A percentile compares a stretch with the other conserved stretches of the same genome.
Evolutionary conservation across 306 rosid genomes (phyloP).

Genomic region (Lathyrus aphaca): DNA sequence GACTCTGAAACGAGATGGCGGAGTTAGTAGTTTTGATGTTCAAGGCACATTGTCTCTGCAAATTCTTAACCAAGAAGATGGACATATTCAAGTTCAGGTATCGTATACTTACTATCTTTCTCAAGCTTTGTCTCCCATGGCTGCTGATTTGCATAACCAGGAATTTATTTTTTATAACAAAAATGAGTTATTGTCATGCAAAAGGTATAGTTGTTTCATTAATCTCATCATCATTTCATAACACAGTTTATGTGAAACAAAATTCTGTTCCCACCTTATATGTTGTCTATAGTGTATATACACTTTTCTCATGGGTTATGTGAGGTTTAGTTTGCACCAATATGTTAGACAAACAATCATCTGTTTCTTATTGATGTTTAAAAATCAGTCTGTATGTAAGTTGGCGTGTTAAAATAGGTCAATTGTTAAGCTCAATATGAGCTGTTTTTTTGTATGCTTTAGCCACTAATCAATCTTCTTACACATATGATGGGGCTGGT

Average conservation of each 20-base stretch:
- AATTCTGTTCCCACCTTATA: background rate
- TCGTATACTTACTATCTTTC: conserved; percentile 7
- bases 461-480: background rate
- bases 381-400: conserved; percentile 25
- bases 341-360: conserved; percentile 10
- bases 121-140: background rate
- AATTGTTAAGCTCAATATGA: conserved; percentile 4
- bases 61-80: conserved; percentile 89
- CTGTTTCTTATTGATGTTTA: conserved; percentile 11
- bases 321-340: background rate
- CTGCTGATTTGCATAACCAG: background rate
- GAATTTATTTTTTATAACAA: background rate
- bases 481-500: background rate
- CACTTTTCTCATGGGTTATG: conserved; percentile 16
- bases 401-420: conserved; percentile 15
- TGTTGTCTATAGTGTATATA: conserved; percentile 6
- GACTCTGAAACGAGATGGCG: conserved; percentile 90
- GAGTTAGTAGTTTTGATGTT: conserved; percentile 88
- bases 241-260: no score
- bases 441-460: background rate
- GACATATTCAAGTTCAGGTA: conserved; percentile 90
- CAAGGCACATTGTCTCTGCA: conserved; percentile 90
- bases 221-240: background rate
- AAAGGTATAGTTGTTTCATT: background rate
- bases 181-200: background rate